Percentiles rank a stretch among this genome's conserved stretches.
Evolutionary conservation across 495 filamentous ascomycete species (phyloP).

Genomic region (Hypoxylon subgilvum): DNA sequence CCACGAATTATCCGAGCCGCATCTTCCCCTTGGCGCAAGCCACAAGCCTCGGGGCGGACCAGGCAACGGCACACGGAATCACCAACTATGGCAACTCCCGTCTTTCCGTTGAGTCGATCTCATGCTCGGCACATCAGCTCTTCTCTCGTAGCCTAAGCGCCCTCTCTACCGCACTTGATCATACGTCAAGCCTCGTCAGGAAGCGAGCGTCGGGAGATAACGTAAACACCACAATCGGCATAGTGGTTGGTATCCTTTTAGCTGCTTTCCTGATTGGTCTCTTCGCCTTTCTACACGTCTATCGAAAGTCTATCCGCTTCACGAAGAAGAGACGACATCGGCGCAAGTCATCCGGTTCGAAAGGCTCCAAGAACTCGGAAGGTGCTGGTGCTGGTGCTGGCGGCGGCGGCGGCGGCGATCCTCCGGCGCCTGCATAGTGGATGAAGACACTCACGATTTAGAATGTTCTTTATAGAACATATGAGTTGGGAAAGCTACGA

Average conservation of each 20-base stretch:
- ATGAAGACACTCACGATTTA: background rate
- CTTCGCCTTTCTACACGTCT: conserved; percentile 40
- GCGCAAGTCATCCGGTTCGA: conserved; percentile 37
- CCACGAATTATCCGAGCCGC: conserved; percentile 13
- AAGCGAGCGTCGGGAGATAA: conserved; percentile 19
- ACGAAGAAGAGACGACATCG: conserved; percentile 24
- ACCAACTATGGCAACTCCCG: conserved; percentile 7
- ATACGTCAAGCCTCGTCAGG: conserved; percentile 3
- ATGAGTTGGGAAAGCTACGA: background rate
- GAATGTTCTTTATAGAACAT: conserved; percentile 3
- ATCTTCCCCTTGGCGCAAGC: conserved; percentile 18
- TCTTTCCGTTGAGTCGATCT: conserved; percentile 14
- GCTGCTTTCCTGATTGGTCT: conserved; percentile 40
- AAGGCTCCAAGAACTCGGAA: conserved; percentile 31
- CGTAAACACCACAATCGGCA: conserved; percentile 45
- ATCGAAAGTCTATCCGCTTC: conserved; percentile 40
- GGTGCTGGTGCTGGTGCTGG: background rate
- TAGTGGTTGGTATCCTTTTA: conserved; percentile 44
- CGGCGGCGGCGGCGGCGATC: conserved; percentile 29
- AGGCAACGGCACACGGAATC: conserved; percentile 2
- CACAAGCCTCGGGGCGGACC: conserved; percentile 10
- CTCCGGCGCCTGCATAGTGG: conserved; percentile 16
- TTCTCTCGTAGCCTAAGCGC: conserved; percentile 6
- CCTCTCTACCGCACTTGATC: conserved; percentile 8
- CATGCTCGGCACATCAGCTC: background rate